Conservation (phyloP, 257 asterid genomes). For the Nemophila menziesii region DNA sequence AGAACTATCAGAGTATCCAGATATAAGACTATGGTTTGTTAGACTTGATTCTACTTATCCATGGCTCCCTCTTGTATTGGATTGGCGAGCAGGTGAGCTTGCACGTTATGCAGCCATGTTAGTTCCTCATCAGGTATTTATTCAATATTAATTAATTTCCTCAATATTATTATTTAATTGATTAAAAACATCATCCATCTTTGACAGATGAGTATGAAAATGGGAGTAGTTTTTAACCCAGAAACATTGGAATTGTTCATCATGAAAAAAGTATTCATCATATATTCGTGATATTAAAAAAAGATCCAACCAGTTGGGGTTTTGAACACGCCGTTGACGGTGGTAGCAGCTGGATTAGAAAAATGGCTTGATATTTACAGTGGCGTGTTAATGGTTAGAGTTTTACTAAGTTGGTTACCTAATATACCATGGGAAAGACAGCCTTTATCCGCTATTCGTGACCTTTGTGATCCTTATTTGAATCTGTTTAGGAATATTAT, state of each 20-base stretch:
- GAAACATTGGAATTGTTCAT: too few species aligned
- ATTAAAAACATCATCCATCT: too few species aligned
- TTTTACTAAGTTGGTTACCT: conserved; percentile 67
- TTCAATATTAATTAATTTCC: not conserved
- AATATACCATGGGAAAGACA: conserved; percentile 72
- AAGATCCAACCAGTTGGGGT: conserved; percentile 25
- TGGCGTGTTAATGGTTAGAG: conserved; percentile 59
- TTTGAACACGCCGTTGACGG: conserved; percentile 57
- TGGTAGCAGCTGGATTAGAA: conserved; percentile 67
- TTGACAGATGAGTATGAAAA: too few species aligned
- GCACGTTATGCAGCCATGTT: conserved; percentile 88
- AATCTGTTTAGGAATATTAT: conserved; percentile 58
- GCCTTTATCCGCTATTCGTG: conserved; percentile 63
- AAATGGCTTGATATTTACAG: conserved; percentile 66
- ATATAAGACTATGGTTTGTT: conserved; percentile 80
- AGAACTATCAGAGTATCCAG: conserved; percentile 74
- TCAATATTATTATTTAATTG: too few species aligned
- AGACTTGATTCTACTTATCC: conserved; percentile 60
- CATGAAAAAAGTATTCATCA: too few species aligned
- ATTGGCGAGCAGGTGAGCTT: conserved; percentile 93
- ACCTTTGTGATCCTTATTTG: conserved; percentile 72
- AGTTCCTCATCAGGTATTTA: conserved; percentile 85
- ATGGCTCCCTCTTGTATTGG: conserved; percentile 79
- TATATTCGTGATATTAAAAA: too few species aligned
- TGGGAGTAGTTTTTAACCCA: too few species aligned